Conservation (phyloP, 2,329 filamentous ascomycete species). For the Parasarocladium wereldwijsianum region DNA sequence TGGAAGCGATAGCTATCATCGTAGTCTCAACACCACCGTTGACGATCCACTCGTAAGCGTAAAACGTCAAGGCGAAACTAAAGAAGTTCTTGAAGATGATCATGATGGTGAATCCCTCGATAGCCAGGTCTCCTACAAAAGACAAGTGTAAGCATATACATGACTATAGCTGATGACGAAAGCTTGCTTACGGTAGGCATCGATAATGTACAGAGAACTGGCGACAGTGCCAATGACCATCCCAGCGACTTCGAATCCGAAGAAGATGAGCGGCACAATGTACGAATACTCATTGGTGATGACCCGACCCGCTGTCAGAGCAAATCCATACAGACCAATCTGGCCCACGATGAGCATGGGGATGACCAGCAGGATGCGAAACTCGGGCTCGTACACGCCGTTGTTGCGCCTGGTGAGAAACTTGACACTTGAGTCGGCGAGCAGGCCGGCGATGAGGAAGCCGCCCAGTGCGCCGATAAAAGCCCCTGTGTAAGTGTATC, state of each 20-base stretch:
- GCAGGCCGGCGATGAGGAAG: conserved; percentile 56
- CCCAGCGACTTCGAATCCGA: conserved; percentile 68
- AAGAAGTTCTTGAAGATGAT: conserved; percentile 94
- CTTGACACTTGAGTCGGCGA: conserved; percentile 60
- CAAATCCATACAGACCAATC: conserved; percentile 74
- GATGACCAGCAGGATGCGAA: conserved; percentile 67
- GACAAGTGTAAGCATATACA: conserved; percentile 6
- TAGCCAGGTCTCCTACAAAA: conserved; percentile 52
- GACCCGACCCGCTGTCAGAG: conserved; percentile 52
- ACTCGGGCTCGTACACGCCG: conserved; percentile 84
- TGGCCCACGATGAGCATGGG: conserved; percentile 68
- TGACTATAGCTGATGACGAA: neutral
- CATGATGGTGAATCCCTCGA: conserved; percentile 81
- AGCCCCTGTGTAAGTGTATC: conserved; percentile 76
- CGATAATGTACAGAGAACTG: conserved; percentile 76
- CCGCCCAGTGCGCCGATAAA: conserved; percentile 73
- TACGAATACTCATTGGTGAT: conserved; percentile 44
- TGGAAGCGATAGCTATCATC: conserved; percentile 58
- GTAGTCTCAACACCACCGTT: conserved; percentile 40
- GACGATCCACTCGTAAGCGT: conserved; percentile 72
- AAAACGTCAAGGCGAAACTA: conserved; percentile 71
- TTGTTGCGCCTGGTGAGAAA: conserved; percentile 58
- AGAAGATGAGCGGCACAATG: conserved; percentile 65
- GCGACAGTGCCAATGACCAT: conserved; percentile 89
- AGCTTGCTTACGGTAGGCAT: conserved; percentile 78